Evolutionary conservation across 176 grass and related monocot genomes (phyloP).

Genomic region (Triticum turgidum): DNA sequence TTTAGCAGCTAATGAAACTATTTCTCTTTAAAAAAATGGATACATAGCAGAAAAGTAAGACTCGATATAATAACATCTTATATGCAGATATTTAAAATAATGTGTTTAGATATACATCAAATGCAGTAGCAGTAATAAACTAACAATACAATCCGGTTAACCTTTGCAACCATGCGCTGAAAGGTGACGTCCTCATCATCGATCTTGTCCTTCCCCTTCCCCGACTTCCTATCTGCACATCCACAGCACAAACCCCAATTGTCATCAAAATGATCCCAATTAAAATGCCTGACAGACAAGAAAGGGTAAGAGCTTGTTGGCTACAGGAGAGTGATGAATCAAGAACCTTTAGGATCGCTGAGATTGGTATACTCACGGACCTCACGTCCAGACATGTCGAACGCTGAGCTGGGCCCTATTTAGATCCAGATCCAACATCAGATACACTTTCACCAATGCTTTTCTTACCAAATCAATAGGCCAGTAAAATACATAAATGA

Average conservation of each 20-base stretch:
- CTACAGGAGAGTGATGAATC: background rate
- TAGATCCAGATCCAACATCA: background rate
- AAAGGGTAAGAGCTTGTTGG: background rate
- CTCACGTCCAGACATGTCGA: constrained; percentile 81
- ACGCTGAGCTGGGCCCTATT: background rate
- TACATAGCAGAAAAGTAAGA: background rate
- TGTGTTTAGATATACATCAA: background rate
- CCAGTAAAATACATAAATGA: background rate
- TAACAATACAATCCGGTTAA: constrained; percentile 49
- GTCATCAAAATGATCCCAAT: background rate
- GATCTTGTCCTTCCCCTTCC: constrained; percentile 96
- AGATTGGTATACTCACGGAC: constrained; percentile 99
- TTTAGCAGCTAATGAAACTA: background rate
- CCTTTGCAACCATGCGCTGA: constrained; percentile 98
- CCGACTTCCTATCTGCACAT: constrained; percentile 76
- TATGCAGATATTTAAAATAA: background rate
- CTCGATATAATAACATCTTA: background rate
- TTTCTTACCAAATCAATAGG: background rate
- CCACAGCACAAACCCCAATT: background rate
- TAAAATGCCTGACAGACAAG: background rate
- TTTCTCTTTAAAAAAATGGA: no score
- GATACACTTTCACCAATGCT: background rate
- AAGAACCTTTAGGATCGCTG: constrained; percentile 91
- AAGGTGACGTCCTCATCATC: constrained; percentile 97
- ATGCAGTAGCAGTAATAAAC: constrained; percentile 15